Evolutionary conservation across 257 asterid species (phyloP).

Genomic region (Anisodus tanguticus): DNA sequence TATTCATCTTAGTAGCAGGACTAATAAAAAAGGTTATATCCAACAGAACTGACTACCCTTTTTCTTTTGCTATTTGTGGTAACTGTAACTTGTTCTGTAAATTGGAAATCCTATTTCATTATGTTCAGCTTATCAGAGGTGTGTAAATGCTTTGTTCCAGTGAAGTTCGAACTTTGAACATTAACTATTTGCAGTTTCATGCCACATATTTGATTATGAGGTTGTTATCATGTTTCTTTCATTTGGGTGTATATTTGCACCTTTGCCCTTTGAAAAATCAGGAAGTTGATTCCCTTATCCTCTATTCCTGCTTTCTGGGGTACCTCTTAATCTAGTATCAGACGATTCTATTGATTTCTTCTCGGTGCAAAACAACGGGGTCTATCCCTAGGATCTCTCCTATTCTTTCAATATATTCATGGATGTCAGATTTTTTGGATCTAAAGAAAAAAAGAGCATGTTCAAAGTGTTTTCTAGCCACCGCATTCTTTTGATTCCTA

Average conservation of each 20-base stretch:
- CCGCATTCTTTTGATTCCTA: too few species aligned
- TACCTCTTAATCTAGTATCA: too few species aligned
- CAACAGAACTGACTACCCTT: not conserved
- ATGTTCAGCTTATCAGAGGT: not conserved
- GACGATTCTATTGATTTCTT: too few species aligned
- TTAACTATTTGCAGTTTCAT: not conserved
- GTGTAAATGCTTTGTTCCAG: not conserved
- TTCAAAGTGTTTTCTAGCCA: too few species aligned
- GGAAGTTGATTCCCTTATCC: not conserved
- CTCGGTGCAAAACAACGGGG: too few species aligned
- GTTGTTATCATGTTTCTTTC: not conserved
- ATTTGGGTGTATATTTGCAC: too few species aligned
- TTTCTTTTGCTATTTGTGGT: not conserved
- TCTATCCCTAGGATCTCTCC: too few species aligned
- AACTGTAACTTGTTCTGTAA: not conserved
- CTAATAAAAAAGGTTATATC: constrained; percentile 3
- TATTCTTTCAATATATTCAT: too few species aligned
- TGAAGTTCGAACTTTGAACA: not conserved
- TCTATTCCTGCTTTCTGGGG: too few species aligned
- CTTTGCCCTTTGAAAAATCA: not conserved
- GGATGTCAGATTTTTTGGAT: too few species aligned
- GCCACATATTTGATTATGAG: not conserved
- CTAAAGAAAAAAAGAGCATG: too few species aligned
- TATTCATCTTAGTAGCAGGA: constrained; percentile 8
- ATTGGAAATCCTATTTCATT: not conserved